Evolutionary conservation across 1,284 basidiomycete species (phyloP).

Genomic region (Marasmius fiardii): DNA sequence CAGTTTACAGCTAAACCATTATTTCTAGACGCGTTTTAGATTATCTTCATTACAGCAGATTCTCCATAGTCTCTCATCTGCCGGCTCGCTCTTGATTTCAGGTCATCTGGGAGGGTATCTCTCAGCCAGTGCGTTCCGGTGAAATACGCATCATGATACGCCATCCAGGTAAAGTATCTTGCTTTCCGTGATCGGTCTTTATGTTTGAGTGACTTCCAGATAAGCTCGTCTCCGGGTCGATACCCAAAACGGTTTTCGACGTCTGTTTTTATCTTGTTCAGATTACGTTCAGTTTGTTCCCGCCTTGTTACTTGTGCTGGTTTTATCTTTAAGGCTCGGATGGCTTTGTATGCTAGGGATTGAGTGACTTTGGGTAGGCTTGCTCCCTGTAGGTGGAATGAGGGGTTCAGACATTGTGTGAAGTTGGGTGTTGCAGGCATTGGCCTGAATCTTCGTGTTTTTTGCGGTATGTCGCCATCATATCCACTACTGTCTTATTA

Average conservation of each 20-base stretch:
- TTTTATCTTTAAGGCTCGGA: slow-evolving; percentile 5
- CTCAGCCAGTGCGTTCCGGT: neutral
- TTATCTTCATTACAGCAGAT: neutral
- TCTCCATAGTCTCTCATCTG: neutral
- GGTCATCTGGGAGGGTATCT: too few species aligned
- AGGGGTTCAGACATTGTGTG: too few species aligned
- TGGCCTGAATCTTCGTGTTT: too few species aligned
- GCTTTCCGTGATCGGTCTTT: slow-evolving; percentile 1
- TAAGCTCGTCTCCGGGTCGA: neutral
- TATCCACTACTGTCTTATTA: too few species aligned
- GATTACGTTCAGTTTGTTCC: neutral
- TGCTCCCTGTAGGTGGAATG: slow-evolving; percentile 1
- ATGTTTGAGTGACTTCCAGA: slow-evolving; percentile 1
- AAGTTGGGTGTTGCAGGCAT: too few species aligned
- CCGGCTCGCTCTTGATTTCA: too few species aligned
- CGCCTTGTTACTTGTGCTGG: neutral
- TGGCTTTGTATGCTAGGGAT: slow-evolving; percentile 3
- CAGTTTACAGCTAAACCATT: too few species aligned
- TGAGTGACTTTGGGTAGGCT: slow-evolving; percentile 9
- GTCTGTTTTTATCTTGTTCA: neutral
- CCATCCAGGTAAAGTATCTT: slow-evolving; percentile 1
- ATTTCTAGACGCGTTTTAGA: neutral
- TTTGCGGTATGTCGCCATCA: too few species aligned
- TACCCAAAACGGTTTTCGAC: neutral
- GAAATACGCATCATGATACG: neutral